Evolutionary conservation across 352 stramenopile genomes (phyloP), one percentile per base, ranked within the genome.

Genomic region (Pythium plurisporium): DNA sequence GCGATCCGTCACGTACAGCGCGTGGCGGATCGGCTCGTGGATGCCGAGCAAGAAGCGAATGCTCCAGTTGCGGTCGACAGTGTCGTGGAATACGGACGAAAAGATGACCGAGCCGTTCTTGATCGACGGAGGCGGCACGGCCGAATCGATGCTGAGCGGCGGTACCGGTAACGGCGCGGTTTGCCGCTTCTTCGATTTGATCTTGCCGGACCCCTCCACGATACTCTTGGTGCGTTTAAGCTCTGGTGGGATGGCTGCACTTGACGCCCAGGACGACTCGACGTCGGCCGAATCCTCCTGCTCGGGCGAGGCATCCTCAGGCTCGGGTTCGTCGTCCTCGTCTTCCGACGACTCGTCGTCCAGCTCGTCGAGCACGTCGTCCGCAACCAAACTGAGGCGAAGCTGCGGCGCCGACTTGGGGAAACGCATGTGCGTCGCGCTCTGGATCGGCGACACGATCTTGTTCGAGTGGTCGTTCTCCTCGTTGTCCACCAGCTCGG

Each of bases 1-100:
- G 26, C 82, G 70, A 62, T 94, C 81, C n/a, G 89, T 91, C 15
- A 94, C 81, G 36, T 74, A 94, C 0, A 94, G 65, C 33, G 83
- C 83, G 46, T 94, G 83, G 12, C 83, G 83, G 48, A 94, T 65
- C 10, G 83, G 83, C 56, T 94, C 83, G 47, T 94, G 83, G 19
- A 94, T 58, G 2, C 77, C 78, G 10, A 94, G 67, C 19, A 94
- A 23, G 55, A 94, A 90, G 26, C 82, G 72, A 17, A 79, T 79
- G 43, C 82, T 81, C 83, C 83, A 94, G 68, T 70, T 89, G 65
- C 70, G 74, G 42, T 87, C 66, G 11, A 74, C 61, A 19, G 77
- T 62, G 25, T 55, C 31, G 9, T 73, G 71, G 3, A 92, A 69
- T 25, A 90, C 78, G 17, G 70, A 79, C 27, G 82, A 92, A 49